Conservation (phyloP, 345 rosid genomes). For the Eucalyptus paniculata region DNA sequence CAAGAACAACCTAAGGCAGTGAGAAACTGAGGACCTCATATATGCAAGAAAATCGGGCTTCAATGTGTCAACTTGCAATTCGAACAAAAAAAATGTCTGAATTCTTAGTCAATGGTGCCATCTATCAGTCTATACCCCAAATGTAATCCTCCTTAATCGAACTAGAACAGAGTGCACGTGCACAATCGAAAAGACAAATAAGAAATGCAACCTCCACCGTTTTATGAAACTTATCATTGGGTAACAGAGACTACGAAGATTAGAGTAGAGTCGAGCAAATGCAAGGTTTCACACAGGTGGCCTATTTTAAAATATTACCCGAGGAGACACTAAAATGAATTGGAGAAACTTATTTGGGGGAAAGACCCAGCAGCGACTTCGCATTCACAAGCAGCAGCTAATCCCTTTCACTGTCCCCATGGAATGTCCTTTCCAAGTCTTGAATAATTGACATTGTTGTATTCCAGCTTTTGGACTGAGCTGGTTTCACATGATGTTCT, state of each 20-base stretch:
- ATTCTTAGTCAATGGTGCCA: neutral
- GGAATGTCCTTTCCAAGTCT: neutral
- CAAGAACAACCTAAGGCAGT: too few relatives aligned
- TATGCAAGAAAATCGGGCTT: neutral
- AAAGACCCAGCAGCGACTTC: neutral
- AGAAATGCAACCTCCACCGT: neutral
- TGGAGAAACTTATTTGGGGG: conserved; percentile 44
- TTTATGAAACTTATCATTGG: neutral
- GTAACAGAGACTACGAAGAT: neutral
- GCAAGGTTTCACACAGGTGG: neutral
- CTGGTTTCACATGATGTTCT: too few relatives aligned
- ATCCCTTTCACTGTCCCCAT: neutral
- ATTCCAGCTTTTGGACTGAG: too few relatives aligned
- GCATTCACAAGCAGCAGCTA: neutral
- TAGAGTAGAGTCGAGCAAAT: neutral
- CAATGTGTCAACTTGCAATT: neutral
- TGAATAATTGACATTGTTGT: too few relatives aligned
- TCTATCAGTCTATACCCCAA: neutral
- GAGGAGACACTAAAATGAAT: conserved; percentile 85
- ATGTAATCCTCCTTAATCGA: neutral
- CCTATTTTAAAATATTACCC: conserved; percentile 16
- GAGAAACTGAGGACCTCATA: too few relatives aligned
- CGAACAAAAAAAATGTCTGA: neutral
- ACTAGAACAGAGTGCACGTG: neutral
- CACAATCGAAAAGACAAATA: neutral